Base-by-base conservation (phyloP, 148 eudicot species). In the Silene conica region DNA sequence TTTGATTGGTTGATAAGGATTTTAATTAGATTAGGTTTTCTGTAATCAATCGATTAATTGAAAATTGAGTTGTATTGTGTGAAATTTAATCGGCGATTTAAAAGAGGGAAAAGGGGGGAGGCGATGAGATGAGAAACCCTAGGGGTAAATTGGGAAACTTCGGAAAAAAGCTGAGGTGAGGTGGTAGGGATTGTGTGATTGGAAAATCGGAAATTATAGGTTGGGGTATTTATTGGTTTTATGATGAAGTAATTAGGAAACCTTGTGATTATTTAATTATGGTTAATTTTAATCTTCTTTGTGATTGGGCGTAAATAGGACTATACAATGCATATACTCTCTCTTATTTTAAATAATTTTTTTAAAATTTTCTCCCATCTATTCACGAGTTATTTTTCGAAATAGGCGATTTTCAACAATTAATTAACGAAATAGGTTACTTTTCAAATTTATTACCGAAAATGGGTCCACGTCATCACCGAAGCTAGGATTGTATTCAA, bases 1-100 rank as follows among this genome's bases (percentile, higher is more conserved):
- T 54, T 31, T 31, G 34, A 31, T 31, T 31, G 34, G 25, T 58
- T 2, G 62, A 18, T 57, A 50, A 50, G 14, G 64, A 60, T 60
- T 60, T 60, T 60, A 60, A 60, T 60, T 60, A 60, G 64, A 60
- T 60, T 60, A 60, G 64, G 64, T 50, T 50, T 50, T 50, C 16
- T 3, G 64, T 60, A 22, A 31, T 64, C 20, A 6, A 31, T 64
- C 20, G 1, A 31, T 34, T 64, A 10, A 31, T 16, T 18, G 21
- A 16, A 16, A 50, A 8, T 48, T 48, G 15, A 16, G 14, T 63
- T 63, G 34, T 34, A 2, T 28, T 13, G 8, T 26, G 6, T 31
- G 68, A 18, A 25, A 6, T 16, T 31, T 64, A 7, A 15, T 31
- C 46, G 68, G 68, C 22, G 68, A 34, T 31, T 4, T 31, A 64